A percentile compares a stretch with the other conserved stretches of the same genome.
phyloP scores from a whole-genome alignment of 164 flowering plant species.

The Warburgia ugandensis region DNA sequence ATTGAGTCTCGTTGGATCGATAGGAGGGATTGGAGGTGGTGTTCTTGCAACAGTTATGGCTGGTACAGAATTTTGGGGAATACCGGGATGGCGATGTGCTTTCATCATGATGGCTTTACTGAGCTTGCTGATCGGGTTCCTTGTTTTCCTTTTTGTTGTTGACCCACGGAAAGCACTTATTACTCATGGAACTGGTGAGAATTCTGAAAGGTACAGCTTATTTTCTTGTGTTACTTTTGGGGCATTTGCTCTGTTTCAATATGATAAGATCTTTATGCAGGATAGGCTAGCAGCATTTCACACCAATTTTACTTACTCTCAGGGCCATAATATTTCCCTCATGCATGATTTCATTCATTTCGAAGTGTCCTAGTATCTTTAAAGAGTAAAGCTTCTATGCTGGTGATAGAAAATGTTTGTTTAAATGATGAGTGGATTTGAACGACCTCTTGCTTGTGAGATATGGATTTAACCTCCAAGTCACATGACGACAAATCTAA shows the following conservation, averaged over 20 bases:
- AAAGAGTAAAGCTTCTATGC: too few species aligned
- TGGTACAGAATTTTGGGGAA: slow-evolving; percentile 61
- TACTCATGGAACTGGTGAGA: slow-evolving; percentile 10
- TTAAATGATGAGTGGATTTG: too few species aligned
- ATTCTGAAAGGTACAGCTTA: slow-evolving; percentile 40
- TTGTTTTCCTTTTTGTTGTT: slow-evolving; percentile 63
- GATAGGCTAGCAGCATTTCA: too few species aligned
- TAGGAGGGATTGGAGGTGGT: slow-evolving; percentile 92
- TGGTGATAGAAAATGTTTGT: too few species aligned
- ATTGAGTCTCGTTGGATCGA: slow-evolving; percentile 62
- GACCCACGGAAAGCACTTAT: slow-evolving; percentile 57
- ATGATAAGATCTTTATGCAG: too few species aligned
- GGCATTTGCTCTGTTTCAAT: background rate
- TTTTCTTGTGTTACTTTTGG: background rate
- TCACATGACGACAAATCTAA: too few species aligned
- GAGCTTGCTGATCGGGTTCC: slow-evolving; percentile 69
- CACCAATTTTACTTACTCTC: too few species aligned
- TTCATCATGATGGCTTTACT: slow-evolving; percentile 75
- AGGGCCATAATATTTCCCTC: too few species aligned
- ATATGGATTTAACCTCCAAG: too few species aligned
- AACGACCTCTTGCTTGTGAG: too few species aligned
- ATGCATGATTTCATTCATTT: too few species aligned
- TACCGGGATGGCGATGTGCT: slow-evolving; percentile 86
- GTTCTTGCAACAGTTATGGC: slow-evolving; percentile 91
- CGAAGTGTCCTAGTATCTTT: too few species aligned